Conservation (phyloP, 495 filamentous ascomycete species). For the Penicillium coffeae region DNA sequence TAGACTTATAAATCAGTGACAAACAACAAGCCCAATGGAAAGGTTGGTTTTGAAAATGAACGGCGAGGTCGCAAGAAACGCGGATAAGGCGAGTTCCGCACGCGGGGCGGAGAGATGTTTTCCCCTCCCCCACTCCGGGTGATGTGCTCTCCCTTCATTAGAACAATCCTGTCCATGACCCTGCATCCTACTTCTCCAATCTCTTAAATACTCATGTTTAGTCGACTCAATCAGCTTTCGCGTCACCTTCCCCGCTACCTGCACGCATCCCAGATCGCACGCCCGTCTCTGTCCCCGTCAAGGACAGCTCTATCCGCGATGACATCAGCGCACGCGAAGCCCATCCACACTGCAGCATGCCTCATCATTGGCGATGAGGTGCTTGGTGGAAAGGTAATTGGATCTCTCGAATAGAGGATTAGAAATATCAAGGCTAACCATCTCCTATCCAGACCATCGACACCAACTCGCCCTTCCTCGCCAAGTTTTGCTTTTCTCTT, state of each 20-base stretch:
- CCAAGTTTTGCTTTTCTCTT: conserved; percentile 87
- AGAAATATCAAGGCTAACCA: not conserved
- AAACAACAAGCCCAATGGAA: too few relatives aligned
- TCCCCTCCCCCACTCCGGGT: conserved; percentile 19
- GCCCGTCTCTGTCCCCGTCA: conserved; percentile 37
- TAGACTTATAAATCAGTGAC: not conserved
- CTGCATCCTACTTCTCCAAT: not conserved
- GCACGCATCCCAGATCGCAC: conserved; percentile 41
- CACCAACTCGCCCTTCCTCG: conserved; percentile 89
- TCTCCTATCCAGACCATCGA: conserved; percentile 58
- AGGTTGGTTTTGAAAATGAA: too few relatives aligned
- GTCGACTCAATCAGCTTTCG: conserved; percentile 66
- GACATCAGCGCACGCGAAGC: conserved; percentile 54
- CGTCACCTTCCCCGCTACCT: conserved; percentile 67
- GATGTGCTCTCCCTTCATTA: not conserved
- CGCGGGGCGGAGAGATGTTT: conserved; percentile 17
- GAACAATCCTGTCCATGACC: not conserved
- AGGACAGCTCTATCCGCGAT: conserved; percentile 40
- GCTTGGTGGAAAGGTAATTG: conserved; percentile 81
- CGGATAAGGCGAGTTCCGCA: conserved; percentile 8
- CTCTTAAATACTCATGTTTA: conserved; percentile 56
- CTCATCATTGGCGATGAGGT: conserved; percentile 97
- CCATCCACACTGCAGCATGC: conserved; percentile 86
- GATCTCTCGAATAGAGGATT: not conserved
- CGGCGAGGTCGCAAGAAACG: too few relatives aligned